Conservation (phyloP, 768 basidiomycete genomes). For the Clitopilus passeckerianus region DNA sequence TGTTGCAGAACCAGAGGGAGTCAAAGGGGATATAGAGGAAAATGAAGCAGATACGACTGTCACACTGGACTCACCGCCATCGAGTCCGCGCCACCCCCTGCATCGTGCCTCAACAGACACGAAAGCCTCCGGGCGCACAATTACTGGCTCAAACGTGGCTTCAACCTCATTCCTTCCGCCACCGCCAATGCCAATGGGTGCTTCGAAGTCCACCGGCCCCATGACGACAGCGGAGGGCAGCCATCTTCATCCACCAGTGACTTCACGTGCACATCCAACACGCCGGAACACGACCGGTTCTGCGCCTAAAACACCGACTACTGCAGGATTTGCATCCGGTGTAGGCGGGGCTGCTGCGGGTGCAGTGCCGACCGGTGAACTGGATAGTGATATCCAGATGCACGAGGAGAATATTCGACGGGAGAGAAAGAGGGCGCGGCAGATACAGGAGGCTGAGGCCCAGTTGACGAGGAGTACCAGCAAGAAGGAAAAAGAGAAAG, state of each 20-base stretch:
- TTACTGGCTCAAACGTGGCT: constrained; percentile 6
- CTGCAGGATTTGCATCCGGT: constrained; percentile 20
- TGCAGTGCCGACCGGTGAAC: constrained; percentile 40
- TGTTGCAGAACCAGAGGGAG: not conserved
- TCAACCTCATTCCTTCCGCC: constrained; percentile 45
- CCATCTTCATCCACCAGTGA: not conserved
- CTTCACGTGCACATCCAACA: constrained; percentile 28
- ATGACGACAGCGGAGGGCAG: not conserved
- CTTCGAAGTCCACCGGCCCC: not conserved
- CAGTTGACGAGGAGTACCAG: constrained; percentile 33
- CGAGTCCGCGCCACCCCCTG: constrained; percentile 9
- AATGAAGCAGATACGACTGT: not conserved
- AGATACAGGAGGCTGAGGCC: constrained; percentile 58
- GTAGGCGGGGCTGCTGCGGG: constrained; percentile 31
- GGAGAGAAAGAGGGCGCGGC: constrained; percentile 74
- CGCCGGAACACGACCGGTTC: constrained; percentile 75
- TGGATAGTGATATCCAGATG: constrained; percentile 80
- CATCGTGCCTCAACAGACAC: constrained; percentile 51
- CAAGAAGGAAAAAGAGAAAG: constrained; percentile 24
- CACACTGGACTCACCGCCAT: not conserved
- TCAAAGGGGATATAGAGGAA: not conserved
- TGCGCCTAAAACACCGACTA: constrained; percentile 18
- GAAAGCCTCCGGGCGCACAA: constrained; percentile 30
- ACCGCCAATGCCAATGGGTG: constrained; percentile 22
- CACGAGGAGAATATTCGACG: constrained; percentile 84